Evolutionary conservation across 257 asterid species (phyloP), one percentile per base, ranked within the genome.

Genomic region (Rubia yunnanensis): DNA sequence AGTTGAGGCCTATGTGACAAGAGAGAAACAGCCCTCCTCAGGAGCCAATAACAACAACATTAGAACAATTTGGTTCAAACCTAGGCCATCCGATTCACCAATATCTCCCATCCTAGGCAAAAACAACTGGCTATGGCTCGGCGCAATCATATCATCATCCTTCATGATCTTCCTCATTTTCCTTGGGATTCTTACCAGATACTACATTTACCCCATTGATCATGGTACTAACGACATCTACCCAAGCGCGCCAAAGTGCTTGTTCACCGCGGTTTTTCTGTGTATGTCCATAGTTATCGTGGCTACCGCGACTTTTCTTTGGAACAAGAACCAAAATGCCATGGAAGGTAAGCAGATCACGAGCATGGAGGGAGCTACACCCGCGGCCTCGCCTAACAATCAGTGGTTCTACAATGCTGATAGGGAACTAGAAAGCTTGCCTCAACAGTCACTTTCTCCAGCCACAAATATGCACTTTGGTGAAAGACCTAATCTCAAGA

Each of bases 401-500:
- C 79, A 89, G 1, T 76, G 69, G 91, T 74, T 63, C 55, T 80
- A 81, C 49, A 82, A 82, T 59, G 86, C 83, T 0, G 98, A 85
- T 7, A 81, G 86, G 3, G 98, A 88, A 70, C n/a, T 91, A 60
- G 98, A 91, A 70, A 88, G 98, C 74, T 78, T 84, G 32, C 95
- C 94, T 10, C 82, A 77, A 13, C 74, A 85, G 9, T 74, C 91
- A 5, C 49, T 91, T n/a, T 54, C 69, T 4, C 78, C 83, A 14
- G 73, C 79, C 20, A 78, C 88, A 39, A 88, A 78, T 52, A 81
- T 91, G 82, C 94, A 88, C 66, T 88, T 74, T 50, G 96, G 94
- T 5, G 85, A 85, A 82, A 80, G 95, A 72, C 96, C 98, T 5
- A 86, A 85, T 65, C 84, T 91, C 46, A 86, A 83, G 64, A 76